A percentile compares a stretch with the other conserved stretches of the same genome.
Conservation (phyloP, 2,329 filamentous ascomycete genomes). For the Nothopassalora personata region DNA sequence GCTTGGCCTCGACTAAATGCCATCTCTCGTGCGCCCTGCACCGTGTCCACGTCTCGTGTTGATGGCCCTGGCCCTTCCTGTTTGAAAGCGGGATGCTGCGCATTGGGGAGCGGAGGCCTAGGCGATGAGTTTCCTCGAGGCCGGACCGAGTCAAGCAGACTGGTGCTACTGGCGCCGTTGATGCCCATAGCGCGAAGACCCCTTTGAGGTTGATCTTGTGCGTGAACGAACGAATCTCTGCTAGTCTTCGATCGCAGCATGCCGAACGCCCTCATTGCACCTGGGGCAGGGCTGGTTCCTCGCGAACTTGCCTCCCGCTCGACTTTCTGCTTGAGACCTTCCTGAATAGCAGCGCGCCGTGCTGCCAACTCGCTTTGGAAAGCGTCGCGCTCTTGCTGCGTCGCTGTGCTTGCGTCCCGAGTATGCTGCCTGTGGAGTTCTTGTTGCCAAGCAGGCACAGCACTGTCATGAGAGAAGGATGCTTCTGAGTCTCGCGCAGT, state of each 20-base stretch:
- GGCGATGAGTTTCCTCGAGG: constrained; percentile 23
- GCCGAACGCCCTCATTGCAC: constrained; percentile 53
- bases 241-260: constrained; percentile 64
- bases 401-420: constrained; percentile 47
- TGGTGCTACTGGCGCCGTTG: constrained; percentile 44
- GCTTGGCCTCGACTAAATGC: constrained; percentile 13
- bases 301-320: constrained; percentile 52
- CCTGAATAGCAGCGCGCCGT: constrained; percentile 64
- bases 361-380: constrained; percentile 69
- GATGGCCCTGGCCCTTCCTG: constrained; percentile 11
- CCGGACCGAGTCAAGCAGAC: constrained; percentile 22
- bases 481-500: constrained; percentile 6
- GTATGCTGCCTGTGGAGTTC: constrained; percentile 45
- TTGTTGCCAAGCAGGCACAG: constrained; percentile 42
- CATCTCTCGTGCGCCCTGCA: constrained; percentile 13
- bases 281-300: constrained; percentile 30
- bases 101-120: constrained; percentile 15
- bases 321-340: constrained; percentile 57
- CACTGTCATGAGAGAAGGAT: constrained; percentile 15
- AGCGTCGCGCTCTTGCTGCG: constrained; percentile 57
- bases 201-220: constrained; percentile 45
- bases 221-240: constrained; percentile 57
- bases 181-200: constrained; percentile 49
- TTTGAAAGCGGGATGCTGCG: constrained; percentile 24
- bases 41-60: constrained; percentile 3